Conservation (phyloP, 352 stramenopile species). For the Phytophthora capsici region DNA sequence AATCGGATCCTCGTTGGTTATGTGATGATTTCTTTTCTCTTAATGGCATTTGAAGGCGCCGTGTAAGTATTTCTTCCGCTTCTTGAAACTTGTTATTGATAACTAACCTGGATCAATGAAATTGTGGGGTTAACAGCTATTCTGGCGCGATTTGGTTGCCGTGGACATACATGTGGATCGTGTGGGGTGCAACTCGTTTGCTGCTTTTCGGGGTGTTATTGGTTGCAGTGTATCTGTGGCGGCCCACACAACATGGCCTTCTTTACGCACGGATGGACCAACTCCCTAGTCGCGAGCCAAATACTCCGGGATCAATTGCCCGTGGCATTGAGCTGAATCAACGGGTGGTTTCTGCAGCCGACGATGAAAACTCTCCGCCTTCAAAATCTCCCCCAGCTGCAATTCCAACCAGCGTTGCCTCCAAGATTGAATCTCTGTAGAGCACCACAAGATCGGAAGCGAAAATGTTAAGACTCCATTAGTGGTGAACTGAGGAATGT, state of each 20-base stretch:
- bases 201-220: conserved; percentile 75
- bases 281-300: conserved; percentile 70
- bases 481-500: conserved; percentile 7
- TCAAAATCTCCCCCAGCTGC: conserved; percentile 7
- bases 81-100: neutral
- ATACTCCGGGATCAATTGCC: conserved; percentile 50
- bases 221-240: conserved; percentile 79
- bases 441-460: neutral
- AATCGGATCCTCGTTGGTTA: conserved; percentile 66
- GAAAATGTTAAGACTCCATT: neutral
- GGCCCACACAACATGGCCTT: conserved; percentile 63
- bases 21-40: conserved; percentile 70
- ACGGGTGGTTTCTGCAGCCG: conserved; percentile 58
- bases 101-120: neutral
- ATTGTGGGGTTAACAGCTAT: conserved; percentile 51
- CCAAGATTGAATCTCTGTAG: conserved; percentile 38
- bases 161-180: conserved; percentile 80
- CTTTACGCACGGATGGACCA: conserved; percentile 86
- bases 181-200: conserved; percentile 79
- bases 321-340: conserved; percentile 65
- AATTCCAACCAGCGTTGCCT: conserved; percentile 3
- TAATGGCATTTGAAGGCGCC: conserved; percentile 78
- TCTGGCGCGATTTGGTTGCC: conserved; percentile 60
- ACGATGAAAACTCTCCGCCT: conserved; percentile 40
- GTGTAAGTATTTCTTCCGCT: conserved; percentile 56